Evolutionary conservation across 108 stramenopile species (phyloP).

Genomic region (Cyclotella cryptica): DNA sequence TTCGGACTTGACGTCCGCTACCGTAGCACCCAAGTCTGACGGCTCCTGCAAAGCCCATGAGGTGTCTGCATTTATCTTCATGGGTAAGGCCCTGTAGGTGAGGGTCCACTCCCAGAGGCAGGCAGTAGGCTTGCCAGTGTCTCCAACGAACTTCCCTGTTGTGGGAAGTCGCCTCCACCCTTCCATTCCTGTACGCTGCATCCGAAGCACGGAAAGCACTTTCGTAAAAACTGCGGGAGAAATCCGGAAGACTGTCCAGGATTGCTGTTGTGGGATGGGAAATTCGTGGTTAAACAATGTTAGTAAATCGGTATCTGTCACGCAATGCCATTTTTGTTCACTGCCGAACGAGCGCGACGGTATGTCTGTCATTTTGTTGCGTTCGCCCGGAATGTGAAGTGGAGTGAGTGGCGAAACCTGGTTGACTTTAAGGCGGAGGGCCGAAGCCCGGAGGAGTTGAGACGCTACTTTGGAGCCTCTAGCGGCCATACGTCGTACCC

Average conservation of each 20-base stretch:
- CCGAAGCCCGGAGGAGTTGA: slow-evolving; percentile 2
- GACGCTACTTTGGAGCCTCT: background rate
- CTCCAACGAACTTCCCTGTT: background rate
- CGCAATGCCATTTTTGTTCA: background rate
- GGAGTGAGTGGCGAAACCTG: slow-evolving; percentile 8
- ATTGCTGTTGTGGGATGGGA: slow-evolving; percentile 1
- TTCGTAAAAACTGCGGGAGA: background rate
- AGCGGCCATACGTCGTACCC: background rate
- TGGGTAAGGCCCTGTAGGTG: too few relatives aligned
- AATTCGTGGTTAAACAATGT: slow-evolving; percentile 2
- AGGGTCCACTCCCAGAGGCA: too few relatives aligned
- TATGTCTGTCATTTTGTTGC: slow-evolving; percentile 15
- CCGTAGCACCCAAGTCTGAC: background rate
- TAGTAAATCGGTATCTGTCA: background rate
- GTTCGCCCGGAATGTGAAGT: slow-evolving; percentile 12
- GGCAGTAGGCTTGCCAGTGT: background rate
- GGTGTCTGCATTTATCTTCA: too few relatives aligned
- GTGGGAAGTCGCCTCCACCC: too few relatives aligned
- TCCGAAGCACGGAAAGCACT: slow-evolving; percentile 19
- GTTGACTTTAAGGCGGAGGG: background rate
- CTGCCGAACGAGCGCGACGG: slow-evolving; percentile 15
- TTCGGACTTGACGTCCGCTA: too few relatives aligned
- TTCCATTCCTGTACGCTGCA: slow-evolving; percentile 15
- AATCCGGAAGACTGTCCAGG: slow-evolving; percentile 7
- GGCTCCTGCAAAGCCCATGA: too few relatives aligned